Conservation (phyloP, 768 basidiomycete species). For the Mycena pura region DNA sequence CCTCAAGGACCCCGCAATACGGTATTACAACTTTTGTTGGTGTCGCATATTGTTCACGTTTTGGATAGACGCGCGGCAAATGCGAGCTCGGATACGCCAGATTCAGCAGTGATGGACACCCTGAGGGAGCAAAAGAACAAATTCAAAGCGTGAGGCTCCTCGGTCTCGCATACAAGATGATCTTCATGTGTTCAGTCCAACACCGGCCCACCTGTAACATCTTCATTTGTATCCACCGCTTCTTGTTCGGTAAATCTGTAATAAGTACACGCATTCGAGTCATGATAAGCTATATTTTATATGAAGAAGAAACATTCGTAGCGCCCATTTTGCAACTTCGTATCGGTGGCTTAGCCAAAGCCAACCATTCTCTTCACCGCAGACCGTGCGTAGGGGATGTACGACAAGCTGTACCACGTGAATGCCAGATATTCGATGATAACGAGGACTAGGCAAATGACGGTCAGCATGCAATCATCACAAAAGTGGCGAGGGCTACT, state of each 20-base stretch:
- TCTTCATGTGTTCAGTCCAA: background rate
- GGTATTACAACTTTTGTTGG: conserved; percentile 49
- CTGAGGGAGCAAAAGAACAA: conserved; percentile 87
- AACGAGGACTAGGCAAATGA: conserved; percentile 73
- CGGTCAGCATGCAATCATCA: conserved; percentile 17
- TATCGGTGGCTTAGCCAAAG: conserved; percentile 39
- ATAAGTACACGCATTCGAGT: conserved; percentile 4
- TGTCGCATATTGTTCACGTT: background rate
- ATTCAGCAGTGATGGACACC: conserved; percentile 71
- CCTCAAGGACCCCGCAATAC: conserved; percentile 63
- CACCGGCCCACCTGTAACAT: conserved; percentile 2
- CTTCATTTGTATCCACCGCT: background rate
- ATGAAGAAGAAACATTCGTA: background rate
- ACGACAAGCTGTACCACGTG: conserved; percentile 87
- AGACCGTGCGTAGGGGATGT: conserved; percentile 89
- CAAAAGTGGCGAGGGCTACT: conserved; percentile 43
- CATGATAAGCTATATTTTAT: conserved; percentile 1
- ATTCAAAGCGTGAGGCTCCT: conserved; percentile 62
- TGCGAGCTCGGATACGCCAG: conserved; percentile 47
- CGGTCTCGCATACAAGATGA: background rate
- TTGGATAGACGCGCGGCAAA: conserved; percentile 56
- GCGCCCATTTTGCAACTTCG: conserved; percentile 14
- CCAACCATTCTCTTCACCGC: conserved; percentile 73
- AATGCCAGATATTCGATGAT: conserved; percentile 91
- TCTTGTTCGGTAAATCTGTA: background rate